Conservation (phyloP, 495 filamentous ascomycete species). For the Penicillium mononematosum region DNA sequence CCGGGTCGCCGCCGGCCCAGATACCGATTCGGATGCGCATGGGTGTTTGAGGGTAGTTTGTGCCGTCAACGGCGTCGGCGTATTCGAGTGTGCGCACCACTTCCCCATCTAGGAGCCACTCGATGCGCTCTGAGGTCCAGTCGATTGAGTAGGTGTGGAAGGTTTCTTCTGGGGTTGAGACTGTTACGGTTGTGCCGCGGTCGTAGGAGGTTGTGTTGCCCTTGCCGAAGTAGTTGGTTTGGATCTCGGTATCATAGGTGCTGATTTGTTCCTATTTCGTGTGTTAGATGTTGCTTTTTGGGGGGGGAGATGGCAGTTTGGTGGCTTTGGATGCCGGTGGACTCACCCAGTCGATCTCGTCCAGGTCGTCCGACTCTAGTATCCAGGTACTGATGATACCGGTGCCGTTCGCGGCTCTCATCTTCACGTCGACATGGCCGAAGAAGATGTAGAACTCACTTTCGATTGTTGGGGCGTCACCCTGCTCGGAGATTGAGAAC, state of each 20-base stretch:
- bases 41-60: slow-evolving; percentile 87
- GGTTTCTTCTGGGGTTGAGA: slow-evolving; percentile 61
- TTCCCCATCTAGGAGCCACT: slow-evolving; percentile 80
- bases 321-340: background rate
- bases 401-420: slow-evolving; percentile 70
- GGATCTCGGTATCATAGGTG: slow-evolving; percentile 60
- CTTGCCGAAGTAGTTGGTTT: slow-evolving; percentile 95
- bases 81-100: slow-evolving; percentile 67
- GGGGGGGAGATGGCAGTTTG: background rate
- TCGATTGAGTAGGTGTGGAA: slow-evolving; percentile 85
- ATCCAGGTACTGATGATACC: slow-evolving; percentile 81
- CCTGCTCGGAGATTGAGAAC: slow-evolving; percentile 68
- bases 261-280: slow-evolving; percentile 52
- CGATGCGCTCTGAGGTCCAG: slow-evolving; percentile 72
- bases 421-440: slow-evolving; percentile 67
- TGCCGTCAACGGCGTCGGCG: slow-evolving; percentile 59
- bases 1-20: slow-evolving; percentile 81
- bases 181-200: slow-evolving; percentile 59
- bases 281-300: background rate
- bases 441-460: slow-evolving; percentile 81
- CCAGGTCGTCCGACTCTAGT: slow-evolving; percentile 81
- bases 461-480: slow-evolving; percentile 73
- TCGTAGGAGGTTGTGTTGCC: slow-evolving; percentile 77
- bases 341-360: slow-evolving; percentile 93
- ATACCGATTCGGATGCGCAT: slow-evolving; percentile 82